These are phyloP conservation scores for Globisporangium viniferum DNA, from an alignment of 352 stramenopile genomes.

Conservation along the genomic window DNA sequence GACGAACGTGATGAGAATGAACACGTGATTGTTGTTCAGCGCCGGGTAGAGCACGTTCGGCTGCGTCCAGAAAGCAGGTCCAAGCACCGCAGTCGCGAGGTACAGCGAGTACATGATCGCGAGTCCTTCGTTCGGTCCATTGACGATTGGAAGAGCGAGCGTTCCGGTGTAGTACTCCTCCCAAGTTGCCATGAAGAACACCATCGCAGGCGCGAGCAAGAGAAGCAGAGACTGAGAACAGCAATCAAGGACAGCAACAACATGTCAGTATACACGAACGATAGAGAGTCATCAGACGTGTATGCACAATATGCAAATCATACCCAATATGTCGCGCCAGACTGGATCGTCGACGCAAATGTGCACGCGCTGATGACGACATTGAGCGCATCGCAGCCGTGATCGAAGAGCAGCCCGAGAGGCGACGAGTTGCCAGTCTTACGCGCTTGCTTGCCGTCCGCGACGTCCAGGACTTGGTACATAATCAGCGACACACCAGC, in stretches of 20 bases:
- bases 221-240: conserved; percentile 66
- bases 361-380: conserved; percentile 80
- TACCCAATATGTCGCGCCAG: conserved; percentile 79
- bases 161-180: conserved; percentile 98
- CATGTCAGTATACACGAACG: too few species aligned
- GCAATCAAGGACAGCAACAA: conserved; percentile 12
- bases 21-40: conserved; percentile 77
- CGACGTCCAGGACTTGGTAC: conserved; percentile 86
- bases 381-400: conserved; percentile 84
- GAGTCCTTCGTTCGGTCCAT: conserved; percentile 96
- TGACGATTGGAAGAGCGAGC: conserved; percentile 93
- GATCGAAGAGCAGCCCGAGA: conserved; percentile 81
- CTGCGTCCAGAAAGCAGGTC: conserved; percentile 65
- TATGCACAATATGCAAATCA: background rate
- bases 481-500: conserved; percentile 61
- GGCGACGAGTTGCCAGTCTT: conserved; percentile 87
- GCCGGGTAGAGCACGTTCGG: conserved; percentile 55
- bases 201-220: conserved; percentile 67
- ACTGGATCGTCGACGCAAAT: conserved; percentile 85
- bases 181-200: conserved; percentile 98
- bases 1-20: conserved; percentile 72
- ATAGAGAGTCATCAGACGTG: background rate
- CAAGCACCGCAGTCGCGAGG: conserved; percentile 57
- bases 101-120: conserved; percentile 88
- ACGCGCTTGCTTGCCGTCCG: conserved; percentile 83